phyloP scores from a whole-genome alignment of 1,139 yeast genomes.

The Pichia sp. region DNA sequence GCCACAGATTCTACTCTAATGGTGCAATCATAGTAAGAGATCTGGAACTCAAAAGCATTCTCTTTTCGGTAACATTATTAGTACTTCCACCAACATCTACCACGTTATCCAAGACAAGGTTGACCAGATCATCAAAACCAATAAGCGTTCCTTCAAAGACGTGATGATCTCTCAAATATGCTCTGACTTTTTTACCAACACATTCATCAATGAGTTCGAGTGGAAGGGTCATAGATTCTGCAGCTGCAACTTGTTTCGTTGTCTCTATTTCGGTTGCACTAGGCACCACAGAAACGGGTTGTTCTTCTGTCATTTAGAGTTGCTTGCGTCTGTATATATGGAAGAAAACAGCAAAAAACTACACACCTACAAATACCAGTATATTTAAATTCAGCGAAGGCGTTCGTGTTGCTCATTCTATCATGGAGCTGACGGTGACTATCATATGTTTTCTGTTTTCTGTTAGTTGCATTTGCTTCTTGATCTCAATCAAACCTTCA shows the following conservation, averaged over 20 bases:
- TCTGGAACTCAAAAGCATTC: conserved; percentile 82
- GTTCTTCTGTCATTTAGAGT: not conserved
- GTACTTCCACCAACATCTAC: conserved; percentile 45
- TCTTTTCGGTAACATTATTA: conserved; percentile 34
- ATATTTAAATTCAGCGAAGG: not conserved
- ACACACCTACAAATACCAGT: not conserved
- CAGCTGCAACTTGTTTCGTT: not conserved
- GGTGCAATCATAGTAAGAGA: conserved; percentile 72
- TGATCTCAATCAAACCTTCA: not conserved
- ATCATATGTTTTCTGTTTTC: not conserved
- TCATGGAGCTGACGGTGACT: not conserved
- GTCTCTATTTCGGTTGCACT: not conserved
- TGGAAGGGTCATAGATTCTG: conserved; percentile 38
- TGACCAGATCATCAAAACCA: conserved; percentile 94
- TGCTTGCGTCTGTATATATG: not conserved
- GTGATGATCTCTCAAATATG: conserved; percentile 63
- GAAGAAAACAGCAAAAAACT: not conserved
- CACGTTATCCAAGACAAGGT: conserved; percentile 82
- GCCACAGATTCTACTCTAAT: conserved; percentile 30
- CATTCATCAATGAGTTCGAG: conserved; percentile 84
- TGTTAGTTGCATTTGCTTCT: not conserved
- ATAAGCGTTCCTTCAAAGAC: conserved; percentile 83
- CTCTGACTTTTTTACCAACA: conserved; percentile 74
- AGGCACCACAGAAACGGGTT: not conserved
- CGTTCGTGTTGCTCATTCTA: not conserved